These are phyloP conservation scores for Kazachstania taianensis DNA, from an alignment of 805 yeast species.

Conservation along the genomic window DNA sequence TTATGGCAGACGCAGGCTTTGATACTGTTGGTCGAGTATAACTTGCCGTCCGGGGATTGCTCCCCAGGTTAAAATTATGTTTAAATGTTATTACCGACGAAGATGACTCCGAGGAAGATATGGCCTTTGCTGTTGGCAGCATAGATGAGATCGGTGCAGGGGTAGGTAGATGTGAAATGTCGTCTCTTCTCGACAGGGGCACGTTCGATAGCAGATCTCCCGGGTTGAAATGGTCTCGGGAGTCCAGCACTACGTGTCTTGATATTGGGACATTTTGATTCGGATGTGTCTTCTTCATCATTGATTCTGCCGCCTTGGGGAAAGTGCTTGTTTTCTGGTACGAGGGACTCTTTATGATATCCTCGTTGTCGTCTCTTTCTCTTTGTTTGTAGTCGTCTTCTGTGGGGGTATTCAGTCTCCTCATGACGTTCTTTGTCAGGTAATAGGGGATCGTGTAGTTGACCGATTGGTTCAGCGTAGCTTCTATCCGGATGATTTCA, in stretches of 20 bases:
- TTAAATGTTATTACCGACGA: no score
- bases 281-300: not conserved
- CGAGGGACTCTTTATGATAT: not conserved
- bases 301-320: not conserved
- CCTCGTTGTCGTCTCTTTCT: not conserved
- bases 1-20: not conserved
- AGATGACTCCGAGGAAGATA: slow-evolving; percentile 2
- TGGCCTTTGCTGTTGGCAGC: no score
- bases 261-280: slow-evolving; percentile 17
- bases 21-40: no score
- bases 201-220: slow-evolving; percentile 80
- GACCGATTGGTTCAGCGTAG: slow-evolving; percentile 43
- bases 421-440: slow-evolving; percentile 47
- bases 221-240: slow-evolving; percentile 57
- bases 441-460: slow-evolving; percentile 51
- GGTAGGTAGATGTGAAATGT: no score
- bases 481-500: slow-evolving; percentile 72
- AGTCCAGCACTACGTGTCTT: slow-evolving; percentile 42
- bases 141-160: no score
- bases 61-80: slow-evolving; percentile 1
- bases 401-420: slow-evolving; percentile 21
- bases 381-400: not conserved
- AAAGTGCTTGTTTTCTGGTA: not conserved
- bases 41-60: no score
- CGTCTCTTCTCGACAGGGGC: slow-evolving; percentile 43